Evolutionary conservation across 768 basidiomycete species (phyloP).

Genomic region (Candolleomyces eurysporus): DNA sequence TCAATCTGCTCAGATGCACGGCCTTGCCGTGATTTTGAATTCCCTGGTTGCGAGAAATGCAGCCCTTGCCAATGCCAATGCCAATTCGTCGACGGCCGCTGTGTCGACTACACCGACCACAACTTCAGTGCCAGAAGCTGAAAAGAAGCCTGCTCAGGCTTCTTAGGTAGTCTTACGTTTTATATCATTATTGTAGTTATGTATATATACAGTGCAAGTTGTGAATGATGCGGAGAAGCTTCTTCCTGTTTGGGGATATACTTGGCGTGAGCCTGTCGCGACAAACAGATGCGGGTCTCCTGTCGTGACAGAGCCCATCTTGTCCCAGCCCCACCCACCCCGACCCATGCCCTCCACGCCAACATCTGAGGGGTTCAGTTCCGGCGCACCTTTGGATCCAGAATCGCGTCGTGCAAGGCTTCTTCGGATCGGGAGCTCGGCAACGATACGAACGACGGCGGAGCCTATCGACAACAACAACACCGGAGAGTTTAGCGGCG

Average conservation of each 20-base stretch:
- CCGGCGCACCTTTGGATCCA: slow-evolving; percentile 46
- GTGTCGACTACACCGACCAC: no score
- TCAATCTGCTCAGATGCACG: slow-evolving; percentile 75
- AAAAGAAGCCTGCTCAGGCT: not conserved
- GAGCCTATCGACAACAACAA: not conserved
- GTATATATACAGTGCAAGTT: not conserved
- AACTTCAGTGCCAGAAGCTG: not conserved
- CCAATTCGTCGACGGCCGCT: slow-evolving; percentile 10
- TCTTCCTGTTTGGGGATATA: not conserved
- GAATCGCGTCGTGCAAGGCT: slow-evolving; percentile 62
- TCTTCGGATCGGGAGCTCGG: slow-evolving; percentile 48
- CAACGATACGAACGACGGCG: slow-evolving; percentile 15
- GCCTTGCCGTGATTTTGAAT: slow-evolving; percentile 68
- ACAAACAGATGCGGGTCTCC: not conserved
- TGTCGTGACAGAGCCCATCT: not conserved
- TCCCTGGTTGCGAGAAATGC: slow-evolving; percentile 57
- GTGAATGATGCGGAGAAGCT: not conserved
- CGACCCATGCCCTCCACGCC: not conserved
- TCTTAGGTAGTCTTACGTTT: not conserved
- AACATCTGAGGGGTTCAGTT: not conserved
- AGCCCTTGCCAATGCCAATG: slow-evolving; percentile 9
- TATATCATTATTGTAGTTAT: not conserved
- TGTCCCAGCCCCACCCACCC: not conserved
- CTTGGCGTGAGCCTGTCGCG: slow-evolving; percentile 1
- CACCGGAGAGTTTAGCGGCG: not conserved